Evolutionary conservation across 352 stramenopile species (phyloP).

Genomic region (Thalassiosira exigua): DNA sequence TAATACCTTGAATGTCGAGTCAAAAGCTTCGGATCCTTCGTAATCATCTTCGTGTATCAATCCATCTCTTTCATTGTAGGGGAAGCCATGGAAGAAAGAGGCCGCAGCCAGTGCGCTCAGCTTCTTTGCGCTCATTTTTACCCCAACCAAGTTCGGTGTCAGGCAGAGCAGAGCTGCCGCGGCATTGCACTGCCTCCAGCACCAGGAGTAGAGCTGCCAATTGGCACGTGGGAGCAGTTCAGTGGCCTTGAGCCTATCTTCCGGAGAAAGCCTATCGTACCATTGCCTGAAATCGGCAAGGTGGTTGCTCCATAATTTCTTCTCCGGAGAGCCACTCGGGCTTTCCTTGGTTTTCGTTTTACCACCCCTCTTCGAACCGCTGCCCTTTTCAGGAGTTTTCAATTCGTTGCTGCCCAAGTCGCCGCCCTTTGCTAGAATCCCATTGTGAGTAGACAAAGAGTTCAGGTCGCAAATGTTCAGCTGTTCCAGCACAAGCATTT

Average conservation of each 20-base stretch:
- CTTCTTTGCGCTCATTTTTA: conserved; percentile 45
- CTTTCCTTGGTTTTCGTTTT: conserved; percentile 10
- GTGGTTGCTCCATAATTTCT: conserved; percentile 35
- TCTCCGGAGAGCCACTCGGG: conserved; percentile 5
- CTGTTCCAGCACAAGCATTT: conserved; percentile 32
- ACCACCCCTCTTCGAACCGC: background rate
- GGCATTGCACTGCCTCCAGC: conserved; percentile 42
- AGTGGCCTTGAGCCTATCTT: conserved; percentile 19
- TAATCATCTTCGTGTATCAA: conserved; percentile 49
- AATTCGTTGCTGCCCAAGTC: background rate
- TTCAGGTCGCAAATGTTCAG: conserved; percentile 31
- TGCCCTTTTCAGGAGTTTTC: conserved; percentile 25
- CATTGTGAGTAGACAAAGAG: conserved; percentile 17
- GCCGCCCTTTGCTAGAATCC: background rate
- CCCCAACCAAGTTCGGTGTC: conserved; percentile 28
- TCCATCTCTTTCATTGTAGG: conserved; percentile 37
- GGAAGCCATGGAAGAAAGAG: conserved; percentile 45
- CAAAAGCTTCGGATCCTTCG: conserved; percentile 38
- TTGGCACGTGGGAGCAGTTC: conserved; percentile 29
- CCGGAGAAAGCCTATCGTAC: conserved; percentile 16
- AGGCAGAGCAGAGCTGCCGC: conserved; percentile 39
- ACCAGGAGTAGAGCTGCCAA: conserved; percentile 50
- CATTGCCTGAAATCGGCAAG: conserved; percentile 32
- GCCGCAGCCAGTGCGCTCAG: conserved; percentile 30
- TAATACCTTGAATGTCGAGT: conserved; percentile 32